Conservation (phyloP, 2,329 filamentous ascomycete species). For the Colletotrichum plurivorum region DNA sequence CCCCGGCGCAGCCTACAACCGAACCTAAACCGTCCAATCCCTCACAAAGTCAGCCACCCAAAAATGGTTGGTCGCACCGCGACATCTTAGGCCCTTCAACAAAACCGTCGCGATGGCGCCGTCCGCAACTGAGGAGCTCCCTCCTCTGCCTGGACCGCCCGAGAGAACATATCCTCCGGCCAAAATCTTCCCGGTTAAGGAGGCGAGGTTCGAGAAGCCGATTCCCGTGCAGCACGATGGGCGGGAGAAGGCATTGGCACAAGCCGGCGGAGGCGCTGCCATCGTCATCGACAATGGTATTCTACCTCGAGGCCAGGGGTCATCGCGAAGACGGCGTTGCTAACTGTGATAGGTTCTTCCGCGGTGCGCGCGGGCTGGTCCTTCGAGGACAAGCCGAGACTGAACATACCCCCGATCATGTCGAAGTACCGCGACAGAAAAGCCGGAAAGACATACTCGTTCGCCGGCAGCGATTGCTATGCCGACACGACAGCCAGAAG, state of each 20-base stretch:
- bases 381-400: slow-evolving; percentile 85
- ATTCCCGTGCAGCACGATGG: slow-evolving; percentile 73
- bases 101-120: slow-evolving; percentile 61
- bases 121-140: slow-evolving; percentile 64
- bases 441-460: slow-evolving; percentile 89
- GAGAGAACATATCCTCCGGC: slow-evolving; percentile 66
- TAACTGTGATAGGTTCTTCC: slow-evolving; percentile 77
- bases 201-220: slow-evolving; percentile 72
- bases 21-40: neutral
- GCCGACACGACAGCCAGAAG: slow-evolving; percentile 93
- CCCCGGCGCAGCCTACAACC: slow-evolving; percentile 1
- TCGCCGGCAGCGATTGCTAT: slow-evolving; percentile 93
- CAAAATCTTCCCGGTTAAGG: slow-evolving; percentile 72
- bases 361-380: slow-evolving; percentile 95
- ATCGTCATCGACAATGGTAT: slow-evolving; percentile 99
- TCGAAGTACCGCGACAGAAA: slow-evolving; percentile 97
- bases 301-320: slow-evolving; percentile 36
- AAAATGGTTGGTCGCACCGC: slow-evolving; percentile 41
- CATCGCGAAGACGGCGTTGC: slow-evolving; percentile 28
- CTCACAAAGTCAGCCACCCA: slow-evolving; percentile 10
- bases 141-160: slow-evolving; percentile 53
- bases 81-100: slow-evolving; percentile 40
- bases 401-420: slow-evolving; percentile 90
- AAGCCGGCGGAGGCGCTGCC: slow-evolving; percentile 72
- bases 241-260: slow-evolving; percentile 75